These are phyloP conservation scores for Mycena leptocephala DNA, from an alignment of 768 basidiomycete genomes.

Conservation along the genomic window DNA sequence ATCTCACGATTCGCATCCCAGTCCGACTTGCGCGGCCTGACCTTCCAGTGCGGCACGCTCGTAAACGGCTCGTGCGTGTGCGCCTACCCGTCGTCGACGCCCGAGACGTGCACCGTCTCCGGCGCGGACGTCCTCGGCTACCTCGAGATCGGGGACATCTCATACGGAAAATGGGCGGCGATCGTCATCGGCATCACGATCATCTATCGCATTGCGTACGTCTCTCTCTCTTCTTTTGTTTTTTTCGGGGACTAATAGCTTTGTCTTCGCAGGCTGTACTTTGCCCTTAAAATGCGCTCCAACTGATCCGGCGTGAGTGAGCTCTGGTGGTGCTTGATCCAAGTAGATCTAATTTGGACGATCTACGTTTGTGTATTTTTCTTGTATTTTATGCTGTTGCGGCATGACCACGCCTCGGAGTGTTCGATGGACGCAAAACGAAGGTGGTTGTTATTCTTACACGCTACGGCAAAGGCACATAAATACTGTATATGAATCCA, in stretches of 20 bases:
- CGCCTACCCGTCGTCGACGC: constrained; percentile 65
- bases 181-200: constrained; percentile 64
- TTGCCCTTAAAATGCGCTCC: background rate
- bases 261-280: constrained; percentile 1
- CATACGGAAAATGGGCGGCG: constrained; percentile 61
- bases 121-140: constrained; percentile 67
- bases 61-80: constrained; percentile 59
- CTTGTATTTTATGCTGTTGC: background rate
- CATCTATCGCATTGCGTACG: constrained; percentile 62
- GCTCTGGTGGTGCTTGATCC: background rate
- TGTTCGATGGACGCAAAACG: background rate
- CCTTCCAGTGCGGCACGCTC: constrained; percentile 57
- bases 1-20: constrained; percentile 42
- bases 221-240: constrained; percentile 17
- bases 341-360: too few species aligned
- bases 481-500: too few species aligned
- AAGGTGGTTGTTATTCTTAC: too few species aligned
- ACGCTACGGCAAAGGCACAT: too few species aligned
- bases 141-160: constrained; percentile 61
- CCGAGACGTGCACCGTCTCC: constrained; percentile 60
- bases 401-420: background rate
- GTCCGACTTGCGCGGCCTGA: constrained; percentile 66
- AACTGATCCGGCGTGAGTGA: background rate
- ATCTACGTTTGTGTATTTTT: background rate
- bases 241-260: background rate